Base-by-base conservation (phyloP, 2,329 filamentous ascomycete genomes). In the Cladosporium cucumerinum region DNA sequence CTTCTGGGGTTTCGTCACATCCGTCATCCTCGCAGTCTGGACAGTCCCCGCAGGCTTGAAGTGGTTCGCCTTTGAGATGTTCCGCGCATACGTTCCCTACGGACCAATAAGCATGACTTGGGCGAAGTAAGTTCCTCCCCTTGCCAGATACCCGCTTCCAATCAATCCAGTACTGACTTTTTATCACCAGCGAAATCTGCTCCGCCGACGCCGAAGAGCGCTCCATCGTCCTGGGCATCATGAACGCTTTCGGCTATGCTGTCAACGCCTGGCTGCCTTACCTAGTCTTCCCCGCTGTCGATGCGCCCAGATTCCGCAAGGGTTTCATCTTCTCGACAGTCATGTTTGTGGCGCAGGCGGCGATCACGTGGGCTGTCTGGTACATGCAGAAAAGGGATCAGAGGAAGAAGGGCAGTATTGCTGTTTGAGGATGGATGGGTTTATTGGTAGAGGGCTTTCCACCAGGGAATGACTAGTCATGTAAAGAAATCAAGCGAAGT, bases 171-270 rank as follows among this genome's bases (percentile, higher is more conserved):
- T 51, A 30, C 61, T 64, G 28, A 39, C 54, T 14, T 48, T 48
- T n/a, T 2, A 26, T 0, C 6, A 5, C 11, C 58, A 70, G 62
- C 61, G 84, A 86, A 66, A 84, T 85, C 23, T 86, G 83, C 65
- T 77, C 81, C 3, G 76, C 76, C 3, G 82, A 88, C 55, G 85
- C 87, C 63, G 87, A 91, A 73, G 88, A 90, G 76, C 79, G 87
- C 11, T 87, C 88, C 0, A 78, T 91, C 4, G 86, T 90, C 0
- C 82, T 88, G 0, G 88, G 81, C 0, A 77, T 81, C 18, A 90
- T 90, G 86, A 91, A 90, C 66, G 84, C 88, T 72, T 83, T 90
- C 78, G 87, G 87, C 0, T 89, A 90, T 66, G 86, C 89, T 1
- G 76, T 91, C 51, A 87, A 90, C 71, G 86, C 87, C 0, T 91